Base-by-base conservation (phyloP, 306 rosid species). In the Cyclanthera cordifolia region DNA sequence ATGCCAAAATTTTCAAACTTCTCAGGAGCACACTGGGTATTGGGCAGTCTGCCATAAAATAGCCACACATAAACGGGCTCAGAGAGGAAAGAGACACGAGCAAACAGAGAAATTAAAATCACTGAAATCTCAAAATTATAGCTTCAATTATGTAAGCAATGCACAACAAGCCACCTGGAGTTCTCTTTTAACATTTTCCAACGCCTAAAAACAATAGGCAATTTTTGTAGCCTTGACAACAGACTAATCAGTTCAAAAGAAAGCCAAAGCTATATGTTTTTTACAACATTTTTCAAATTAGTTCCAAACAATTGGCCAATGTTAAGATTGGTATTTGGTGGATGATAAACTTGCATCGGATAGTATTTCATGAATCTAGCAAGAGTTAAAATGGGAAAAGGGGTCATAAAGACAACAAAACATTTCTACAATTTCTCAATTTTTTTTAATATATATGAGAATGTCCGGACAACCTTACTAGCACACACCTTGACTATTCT, bases 1-100 rank as follows among this genome's bases (percentile, higher is more conserved):
- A n/a, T 86, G 78, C 92, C 92, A 71, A 86, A 86, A 68, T 86
- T 84, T 82, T 86, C 89, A 74, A 87, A 87, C 83, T 84, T 87
- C 43, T 87, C 92, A 50, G 92, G 92, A 77, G 92, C 78, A 84
- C 85, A 86, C 92, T 13, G 89, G 92, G 67, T 82, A 82, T 71
- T 84, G 87, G 69, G 84, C 88, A 57, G 87, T 86, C 91, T 86
- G 75, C 76, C 74, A 69, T 52, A 6, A 52, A 69, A 67, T 10
- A 74, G 14, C 53, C 34, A 43, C 13, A 64, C 6, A 12, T 24
- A 55, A 4, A 69, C 27, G 61, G 0, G 17, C 16, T 67, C 28
- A 11, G 52, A 9, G 25, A 5, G 48, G 16, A 46, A 28, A 37
- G 20, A 23, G 45, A 67, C 24, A n/a, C n/a, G 15, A 10, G 13